Percentiles rank a stretch among this genome's conserved stretches.
These are phyloP conservation scores for Aspergillus spinulosporus DNA, from an alignment of 2,329 filamentous ascomycete genomes.

Conservation along the genomic window DNA sequence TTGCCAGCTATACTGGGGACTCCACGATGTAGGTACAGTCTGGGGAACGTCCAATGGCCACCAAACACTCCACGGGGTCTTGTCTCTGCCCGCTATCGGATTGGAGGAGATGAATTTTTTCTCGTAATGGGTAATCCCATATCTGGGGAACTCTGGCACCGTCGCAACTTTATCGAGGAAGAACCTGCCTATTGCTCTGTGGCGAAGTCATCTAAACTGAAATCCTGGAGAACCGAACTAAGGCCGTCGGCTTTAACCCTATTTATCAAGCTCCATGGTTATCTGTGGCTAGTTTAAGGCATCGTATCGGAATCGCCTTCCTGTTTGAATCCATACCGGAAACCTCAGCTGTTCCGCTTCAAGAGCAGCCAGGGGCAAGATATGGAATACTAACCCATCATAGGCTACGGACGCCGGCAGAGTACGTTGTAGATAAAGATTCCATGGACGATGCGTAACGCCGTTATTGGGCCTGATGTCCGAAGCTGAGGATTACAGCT, in stretches of 20 bases:
- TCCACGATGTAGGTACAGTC: not conserved
- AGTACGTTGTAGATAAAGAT: not conserved
- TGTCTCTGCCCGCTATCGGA: not conserved
- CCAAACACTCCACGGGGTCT: not conserved
- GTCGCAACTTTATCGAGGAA: not conserved
- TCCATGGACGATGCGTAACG: not conserved
- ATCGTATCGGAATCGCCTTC: not conserved
- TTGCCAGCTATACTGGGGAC: not conserved
- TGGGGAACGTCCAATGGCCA: not conserved
- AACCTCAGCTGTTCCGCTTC: not conserved
- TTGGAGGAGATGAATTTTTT: not conserved
- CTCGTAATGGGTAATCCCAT: not conserved
- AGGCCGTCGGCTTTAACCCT: too few relatives aligned
- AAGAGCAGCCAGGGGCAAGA: too few relatives aligned
- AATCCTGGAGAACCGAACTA: not conserved
- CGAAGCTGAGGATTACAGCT: not conserved
- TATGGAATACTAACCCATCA: not conserved
- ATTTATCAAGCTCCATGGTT: too few relatives aligned
- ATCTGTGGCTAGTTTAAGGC: too few relatives aligned
- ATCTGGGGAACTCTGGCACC: not conserved
- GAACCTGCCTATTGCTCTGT: slow-evolving; percentile 1
- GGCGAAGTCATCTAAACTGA: not conserved
- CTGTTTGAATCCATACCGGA: not conserved
- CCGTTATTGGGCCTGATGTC: not conserved
- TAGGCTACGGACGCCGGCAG: not conserved